Evolutionary conservation across 2,329 filamentous ascomycete genomes (phyloP).

Genomic region (Penicillium sp.): DNA sequence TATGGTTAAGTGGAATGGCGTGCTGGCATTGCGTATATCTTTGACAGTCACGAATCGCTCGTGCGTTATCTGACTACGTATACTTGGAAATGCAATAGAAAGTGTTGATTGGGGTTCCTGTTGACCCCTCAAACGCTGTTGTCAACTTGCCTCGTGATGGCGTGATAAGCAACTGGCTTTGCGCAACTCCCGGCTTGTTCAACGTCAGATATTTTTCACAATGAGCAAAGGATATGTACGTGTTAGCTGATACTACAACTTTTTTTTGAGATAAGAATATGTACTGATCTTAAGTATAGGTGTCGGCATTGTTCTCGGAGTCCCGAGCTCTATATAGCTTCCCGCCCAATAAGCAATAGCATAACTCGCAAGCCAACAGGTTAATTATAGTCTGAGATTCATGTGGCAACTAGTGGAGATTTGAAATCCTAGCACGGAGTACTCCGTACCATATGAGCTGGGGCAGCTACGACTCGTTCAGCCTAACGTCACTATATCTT

Average conservation of each 20-base stretch:
- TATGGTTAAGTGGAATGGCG: slow-evolving; percentile 14
- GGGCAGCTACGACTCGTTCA: slow-evolving; percentile 6
- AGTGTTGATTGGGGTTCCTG: neutral
- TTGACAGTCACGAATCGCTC: neutral
- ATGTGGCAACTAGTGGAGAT: no score
- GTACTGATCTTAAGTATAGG: neutral
- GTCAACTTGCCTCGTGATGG: slow-evolving; percentile 6
- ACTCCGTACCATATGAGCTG: neutral
- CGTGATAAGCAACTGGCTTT: slow-evolving; percentile 11
- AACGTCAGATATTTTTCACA: neutral
- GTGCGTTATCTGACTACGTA: neutral
- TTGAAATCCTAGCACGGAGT: no score
- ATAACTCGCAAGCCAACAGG: neutral
- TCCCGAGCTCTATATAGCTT: neutral
- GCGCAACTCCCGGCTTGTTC: slow-evolving; percentile 1
- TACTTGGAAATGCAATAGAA: neutral
- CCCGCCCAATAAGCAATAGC: neutral
- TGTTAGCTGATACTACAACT: no score
- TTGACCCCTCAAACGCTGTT: neutral
- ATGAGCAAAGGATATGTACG: no score
- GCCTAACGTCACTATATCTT: slow-evolving; percentile 23
- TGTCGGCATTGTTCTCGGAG: neutral
- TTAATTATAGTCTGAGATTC: neutral
- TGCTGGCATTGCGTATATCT: slow-evolving; percentile 5
- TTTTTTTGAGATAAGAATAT: neutral